phyloP scores from a whole-genome alignment of 441 rosid species.

The Omphalea diandra region DNA sequence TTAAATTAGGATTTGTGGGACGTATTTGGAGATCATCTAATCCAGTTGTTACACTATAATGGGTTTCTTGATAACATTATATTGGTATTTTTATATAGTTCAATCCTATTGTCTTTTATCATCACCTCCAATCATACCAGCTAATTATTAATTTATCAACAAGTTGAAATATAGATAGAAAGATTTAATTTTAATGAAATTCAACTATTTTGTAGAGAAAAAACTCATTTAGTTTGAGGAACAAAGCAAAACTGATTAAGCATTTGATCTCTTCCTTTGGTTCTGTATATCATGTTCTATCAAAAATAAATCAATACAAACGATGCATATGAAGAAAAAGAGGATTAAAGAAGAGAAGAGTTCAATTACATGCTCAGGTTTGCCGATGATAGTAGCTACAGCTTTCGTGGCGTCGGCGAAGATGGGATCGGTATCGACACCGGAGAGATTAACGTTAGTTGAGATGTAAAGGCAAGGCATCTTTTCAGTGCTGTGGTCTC shows the following conservation, averaged over 20 bases:
- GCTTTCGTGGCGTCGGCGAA: conserved; percentile 68
- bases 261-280: no score
- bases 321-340: neutral
- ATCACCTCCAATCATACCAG: no score
- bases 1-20: conserved; percentile 6
- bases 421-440: conserved; percentile 61
- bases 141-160: no score
- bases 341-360: neutral
- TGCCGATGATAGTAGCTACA: conserved; percentile 65
- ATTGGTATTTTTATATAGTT: neutral
- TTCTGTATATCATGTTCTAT: no score
- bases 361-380: conserved; percentile 58
- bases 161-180: no score
- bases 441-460: conserved; percentile 66
- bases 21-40: neutral
- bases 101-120: no score
- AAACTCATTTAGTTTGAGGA: no score
- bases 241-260: no score
- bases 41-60: neutral
- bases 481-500: no score
- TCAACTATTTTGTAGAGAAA: no score
- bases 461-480: conserved; percentile 83
- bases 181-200: no score
- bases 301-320: no score
- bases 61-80: neutral